A percentile compares a stretch with the other conserved stretches of the same genome.
phyloP scores from a whole-genome alignment of 2,329 filamentous ascomycete genomes.

The Colletotrichum ledebouriae region DNA sequence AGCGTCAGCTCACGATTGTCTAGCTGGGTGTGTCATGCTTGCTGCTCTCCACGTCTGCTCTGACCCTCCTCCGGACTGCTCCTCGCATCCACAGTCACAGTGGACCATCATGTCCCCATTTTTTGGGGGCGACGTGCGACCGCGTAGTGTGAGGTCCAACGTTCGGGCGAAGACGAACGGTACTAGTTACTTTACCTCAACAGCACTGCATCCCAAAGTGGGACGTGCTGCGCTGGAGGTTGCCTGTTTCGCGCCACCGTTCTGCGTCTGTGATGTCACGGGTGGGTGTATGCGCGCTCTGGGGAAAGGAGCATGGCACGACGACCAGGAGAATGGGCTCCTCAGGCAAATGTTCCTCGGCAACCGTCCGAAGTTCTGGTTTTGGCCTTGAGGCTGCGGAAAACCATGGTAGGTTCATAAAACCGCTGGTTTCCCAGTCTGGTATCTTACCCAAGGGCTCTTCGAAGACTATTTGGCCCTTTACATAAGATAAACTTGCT shows the following conservation, averaged over 20 bases:
- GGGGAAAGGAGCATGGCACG: slow-evolving; percentile 2
- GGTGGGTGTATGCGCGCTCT: slow-evolving; percentile 30
- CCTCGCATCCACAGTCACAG: slow-evolving; percentile 23
- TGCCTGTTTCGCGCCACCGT: slow-evolving; percentile 36
- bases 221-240: slow-evolving; percentile 38
- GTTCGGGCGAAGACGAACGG: slow-evolving; percentile 13
- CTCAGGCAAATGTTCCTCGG: slow-evolving; percentile 16
- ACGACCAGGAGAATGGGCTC: slow-evolving; percentile 11
- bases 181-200: slow-evolving; percentile 18
- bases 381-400: background rate
- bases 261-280: slow-evolving; percentile 34
- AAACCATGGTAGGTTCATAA: slow-evolving; percentile 1
- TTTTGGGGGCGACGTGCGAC: background rate
- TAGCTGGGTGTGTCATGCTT: background rate
- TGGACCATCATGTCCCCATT: slow-evolving; percentile 20
- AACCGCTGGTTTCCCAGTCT: slow-evolving; percentile 5
- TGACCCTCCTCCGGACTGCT: slow-evolving; percentile 33
- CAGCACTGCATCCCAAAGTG: slow-evolving; percentile 29
- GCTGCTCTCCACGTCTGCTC: background rate
- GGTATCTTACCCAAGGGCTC: too few species aligned
- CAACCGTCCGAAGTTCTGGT: slow-evolving; percentile 31
- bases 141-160: slow-evolving; percentile 14
- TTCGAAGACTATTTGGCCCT: too few species aligned
- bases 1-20: slow-evolving; percentile 1
- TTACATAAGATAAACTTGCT: too few species aligned